Conservation (phyloP, 768 basidiomycete genomes). For the Cubamyces lactineus region DNA sequence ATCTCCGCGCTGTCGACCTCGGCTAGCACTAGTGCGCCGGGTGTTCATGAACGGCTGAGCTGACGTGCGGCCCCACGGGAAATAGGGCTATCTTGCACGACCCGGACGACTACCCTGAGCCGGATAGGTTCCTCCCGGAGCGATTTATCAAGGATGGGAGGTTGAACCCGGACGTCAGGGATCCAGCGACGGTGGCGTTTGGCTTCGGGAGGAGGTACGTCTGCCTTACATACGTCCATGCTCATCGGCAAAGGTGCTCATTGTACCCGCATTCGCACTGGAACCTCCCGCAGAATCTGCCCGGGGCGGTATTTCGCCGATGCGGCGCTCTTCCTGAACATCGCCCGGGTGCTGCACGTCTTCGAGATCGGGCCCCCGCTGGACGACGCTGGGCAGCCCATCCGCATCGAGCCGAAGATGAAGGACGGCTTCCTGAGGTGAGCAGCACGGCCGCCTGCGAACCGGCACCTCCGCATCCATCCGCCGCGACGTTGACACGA, state of each 20-base stretch:
- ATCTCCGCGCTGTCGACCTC: no score
- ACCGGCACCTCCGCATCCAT: no score
- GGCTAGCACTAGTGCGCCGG: no score
- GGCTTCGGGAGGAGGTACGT: slow-evolving; percentile 33
- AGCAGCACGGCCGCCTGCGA: neutral
- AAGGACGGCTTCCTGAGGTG: slow-evolving; percentile 21
- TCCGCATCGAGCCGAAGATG: slow-evolving; percentile 23
- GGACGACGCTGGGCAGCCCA: slow-evolving; percentile 4
- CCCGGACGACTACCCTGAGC: slow-evolving; percentile 31
- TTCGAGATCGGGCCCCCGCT: slow-evolving; percentile 23
- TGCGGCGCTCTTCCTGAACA: slow-evolving; percentile 20
- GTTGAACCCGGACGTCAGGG: slow-evolving; percentile 21
- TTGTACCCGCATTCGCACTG: no score
- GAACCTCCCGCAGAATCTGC: slow-evolving; percentile 13
- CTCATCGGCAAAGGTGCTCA: no score
- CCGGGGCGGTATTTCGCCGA: slow-evolving; percentile 25
- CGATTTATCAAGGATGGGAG: slow-evolving; percentile 28
- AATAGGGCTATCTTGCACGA: slow-evolving; percentile 34
- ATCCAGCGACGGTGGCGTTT: slow-evolving; percentile 26
- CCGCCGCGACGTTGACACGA: no score
- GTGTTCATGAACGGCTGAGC: neutral
- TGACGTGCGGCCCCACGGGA: neutral
- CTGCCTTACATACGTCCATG: neutral
- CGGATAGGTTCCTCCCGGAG: slow-evolving; percentile 31
- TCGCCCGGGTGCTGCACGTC: slow-evolving; percentile 24